phyloP scores from a whole-genome alignment of 352 stramenopile genomes.

The Plasmopara muralis region DNA sequence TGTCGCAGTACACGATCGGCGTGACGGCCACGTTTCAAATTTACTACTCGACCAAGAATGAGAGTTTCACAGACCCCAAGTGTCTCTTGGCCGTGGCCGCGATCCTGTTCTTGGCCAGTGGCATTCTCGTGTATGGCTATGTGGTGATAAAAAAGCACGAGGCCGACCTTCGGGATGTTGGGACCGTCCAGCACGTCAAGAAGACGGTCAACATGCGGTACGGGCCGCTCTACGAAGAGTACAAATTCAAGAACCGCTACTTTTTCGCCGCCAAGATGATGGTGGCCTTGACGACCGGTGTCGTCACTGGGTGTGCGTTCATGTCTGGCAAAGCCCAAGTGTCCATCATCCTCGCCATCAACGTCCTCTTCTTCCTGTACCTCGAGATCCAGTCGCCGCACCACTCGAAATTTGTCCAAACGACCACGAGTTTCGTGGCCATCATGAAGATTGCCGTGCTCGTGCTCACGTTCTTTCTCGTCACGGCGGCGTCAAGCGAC shows the following conservation, averaged over 20 bases:
- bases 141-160: constrained; percentile 68
- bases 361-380: constrained; percentile 72
- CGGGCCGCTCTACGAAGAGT: constrained; percentile 80
- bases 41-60: constrained; percentile 58
- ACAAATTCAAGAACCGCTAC: constrained; percentile 83
- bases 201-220: constrained; percentile 80
- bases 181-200: constrained; percentile 67
- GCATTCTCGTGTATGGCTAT: constrained; percentile 76
- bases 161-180: constrained; percentile 68
- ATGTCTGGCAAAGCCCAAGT: constrained; percentile 45
- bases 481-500: constrained; percentile 45
- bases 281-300: constrained; percentile 52
- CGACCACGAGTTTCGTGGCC: constrained; percentile 61
- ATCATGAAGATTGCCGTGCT: constrained; percentile 75
- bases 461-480: constrained; percentile 66
- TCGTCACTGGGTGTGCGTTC: constrained; percentile 51
- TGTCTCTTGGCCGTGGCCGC: constrained; percentile 52
- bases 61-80: constrained; percentile 53
- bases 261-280: constrained; percentile 82
- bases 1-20: constrained; percentile 83
- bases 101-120: constrained; percentile 57
- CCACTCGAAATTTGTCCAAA: constrained; percentile 68
- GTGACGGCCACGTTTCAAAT: constrained; percentile 83
- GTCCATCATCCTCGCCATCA: constrained; percentile 42
- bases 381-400: constrained; percentile 60